Conservation (phyloP, 2,329 filamentous ascomycete genomes). For the Davidsoniella australis region DNA sequence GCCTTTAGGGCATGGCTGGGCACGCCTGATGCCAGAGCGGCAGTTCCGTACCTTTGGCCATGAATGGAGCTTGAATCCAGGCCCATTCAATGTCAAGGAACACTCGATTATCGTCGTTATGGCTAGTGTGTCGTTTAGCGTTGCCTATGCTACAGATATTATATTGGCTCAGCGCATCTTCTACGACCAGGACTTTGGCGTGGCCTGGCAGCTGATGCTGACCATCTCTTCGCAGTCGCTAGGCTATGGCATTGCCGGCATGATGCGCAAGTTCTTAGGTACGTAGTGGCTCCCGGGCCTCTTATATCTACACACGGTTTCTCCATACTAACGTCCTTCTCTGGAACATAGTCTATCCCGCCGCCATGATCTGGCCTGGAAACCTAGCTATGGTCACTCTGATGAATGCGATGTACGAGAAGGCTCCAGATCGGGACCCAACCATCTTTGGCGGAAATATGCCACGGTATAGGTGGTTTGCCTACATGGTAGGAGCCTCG, state of each 20-base stretch:
- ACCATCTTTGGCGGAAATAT: conserved; percentile 45
- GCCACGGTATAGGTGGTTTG: conserved; percentile 48
- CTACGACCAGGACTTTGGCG: conserved; percentile 53
- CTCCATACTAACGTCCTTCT: not conserved
- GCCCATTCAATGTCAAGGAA: conserved; percentile 55
- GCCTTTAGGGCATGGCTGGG: conserved; percentile 46
- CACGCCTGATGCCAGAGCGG: conserved; percentile 32
- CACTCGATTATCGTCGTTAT: conserved; percentile 52
- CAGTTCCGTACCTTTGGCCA: conserved; percentile 35
- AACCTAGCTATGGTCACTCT: conserved; percentile 49
- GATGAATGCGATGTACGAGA: conserved; percentile 58
- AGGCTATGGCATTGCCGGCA: conserved; percentile 52
- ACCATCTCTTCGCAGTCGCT: conserved; percentile 52
- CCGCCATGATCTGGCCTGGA: conserved; percentile 59
- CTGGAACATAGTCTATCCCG: conserved; percentile 34
- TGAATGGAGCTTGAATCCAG: conserved; percentile 44
- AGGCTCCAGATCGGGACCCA: conserved; percentile 30
- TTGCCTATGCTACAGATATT: conserved; percentile 58
- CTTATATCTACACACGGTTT: not conserved
- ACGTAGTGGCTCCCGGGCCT: conserved; percentile 12
- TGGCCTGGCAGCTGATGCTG: conserved; percentile 48
- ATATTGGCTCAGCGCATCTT: conserved; percentile 55
- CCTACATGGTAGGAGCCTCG: conserved; percentile 35
- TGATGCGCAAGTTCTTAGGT: conserved; percentile 48
- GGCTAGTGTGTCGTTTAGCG: conserved; percentile 54